phyloP scores from a whole-genome alignment of 257 asterid genomes.

The Petunia axillaris region DNA sequence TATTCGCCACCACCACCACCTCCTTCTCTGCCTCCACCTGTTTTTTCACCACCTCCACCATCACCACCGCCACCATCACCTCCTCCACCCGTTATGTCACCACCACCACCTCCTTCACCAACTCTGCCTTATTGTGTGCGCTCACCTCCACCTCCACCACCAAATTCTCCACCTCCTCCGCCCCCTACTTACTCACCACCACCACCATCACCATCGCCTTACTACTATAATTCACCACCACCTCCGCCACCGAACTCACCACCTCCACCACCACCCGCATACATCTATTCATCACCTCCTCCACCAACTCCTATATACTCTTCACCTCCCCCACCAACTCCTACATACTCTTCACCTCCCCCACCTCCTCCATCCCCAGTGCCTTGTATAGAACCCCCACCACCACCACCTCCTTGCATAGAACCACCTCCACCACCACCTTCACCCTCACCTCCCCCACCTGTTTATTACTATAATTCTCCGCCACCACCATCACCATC shows the following conservation, averaged over 20 bases:
- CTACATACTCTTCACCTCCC: conserved; percentile 45
- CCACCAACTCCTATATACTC: conserved; percentile 34
- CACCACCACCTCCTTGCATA: conserved; percentile 63
- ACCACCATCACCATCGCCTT: conserved; percentile 41
- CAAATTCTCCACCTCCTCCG: neutral
- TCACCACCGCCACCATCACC: conserved; percentile 2
- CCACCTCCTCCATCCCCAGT: conserved; percentile 53
- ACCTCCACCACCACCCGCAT: conserved; percentile 21
- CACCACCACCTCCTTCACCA: conserved; percentile 34
- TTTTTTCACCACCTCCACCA: neutral
- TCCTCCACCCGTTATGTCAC: conserved; percentile 24
- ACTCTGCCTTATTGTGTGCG: conserved; percentile 23
- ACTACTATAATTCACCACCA: conserved; percentile 33
- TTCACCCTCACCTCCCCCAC: conserved; percentile 46
- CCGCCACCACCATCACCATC: conserved; percentile 73
- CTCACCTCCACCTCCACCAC: conserved; percentile 30
- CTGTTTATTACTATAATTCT: conserved; percentile 39
- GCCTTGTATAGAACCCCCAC: conserved; percentile 48
- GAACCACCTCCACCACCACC: conserved; percentile 61
- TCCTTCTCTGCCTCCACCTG: conserved; percentile 22
- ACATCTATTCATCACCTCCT: conserved; percentile 28
- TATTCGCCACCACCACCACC: conserved; percentile 38
- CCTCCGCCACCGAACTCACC: conserved; percentile 38
- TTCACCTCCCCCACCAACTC: conserved; percentile 59
- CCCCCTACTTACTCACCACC: conserved; percentile 46